Conservation (phyloP, 306 rosid species). For the Adenanthera pavonina region DNA sequence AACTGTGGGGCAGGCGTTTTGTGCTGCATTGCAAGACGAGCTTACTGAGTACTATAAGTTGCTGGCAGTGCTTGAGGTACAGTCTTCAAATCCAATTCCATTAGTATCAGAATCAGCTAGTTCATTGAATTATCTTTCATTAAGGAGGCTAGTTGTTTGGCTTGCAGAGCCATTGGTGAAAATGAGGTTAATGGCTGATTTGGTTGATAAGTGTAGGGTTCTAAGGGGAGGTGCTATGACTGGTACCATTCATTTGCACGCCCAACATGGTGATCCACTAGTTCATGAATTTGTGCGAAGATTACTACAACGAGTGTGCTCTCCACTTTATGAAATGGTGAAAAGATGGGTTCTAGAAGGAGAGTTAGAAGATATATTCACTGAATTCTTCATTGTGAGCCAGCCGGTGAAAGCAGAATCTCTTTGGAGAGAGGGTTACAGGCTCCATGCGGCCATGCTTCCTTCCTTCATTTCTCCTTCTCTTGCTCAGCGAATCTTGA, state of each 20-base stretch:
- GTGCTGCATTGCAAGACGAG: constrained; percentile 96
- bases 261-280: constrained; percentile 91
- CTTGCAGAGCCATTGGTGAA: constrained; percentile 92
- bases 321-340: constrained; percentile 94
- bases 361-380: constrained; percentile 88
- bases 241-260: constrained; percentile 89
- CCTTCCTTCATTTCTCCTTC: constrained; percentile 90
- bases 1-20: constrained; percentile 89
- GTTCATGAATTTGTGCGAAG: constrained; percentile 86
- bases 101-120: constrained; percentile 66
- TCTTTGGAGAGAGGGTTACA: constrained; percentile 96
- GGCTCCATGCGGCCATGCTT: constrained; percentile 89
- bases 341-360: constrained; percentile 95
- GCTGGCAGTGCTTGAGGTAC: constrained; percentile 86
- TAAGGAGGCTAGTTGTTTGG: constrained; percentile 90
- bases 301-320: constrained; percentile 82
- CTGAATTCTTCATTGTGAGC: constrained; percentile 85
- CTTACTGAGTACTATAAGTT: constrained; percentile 86
- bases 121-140: constrained; percentile 76
- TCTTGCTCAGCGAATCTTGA: constrained; percentile 87
- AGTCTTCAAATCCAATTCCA: constrained; percentile 84
- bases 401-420: constrained; percentile 97
- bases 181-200: constrained; percentile 93
- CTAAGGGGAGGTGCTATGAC: constrained; percentile 94
- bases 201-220: constrained; percentile 89